These are phyloP conservation scores for Trapa incisa DNA, from an alignment of 345 rosid genomes.

Conservation along the genomic window DNA sequence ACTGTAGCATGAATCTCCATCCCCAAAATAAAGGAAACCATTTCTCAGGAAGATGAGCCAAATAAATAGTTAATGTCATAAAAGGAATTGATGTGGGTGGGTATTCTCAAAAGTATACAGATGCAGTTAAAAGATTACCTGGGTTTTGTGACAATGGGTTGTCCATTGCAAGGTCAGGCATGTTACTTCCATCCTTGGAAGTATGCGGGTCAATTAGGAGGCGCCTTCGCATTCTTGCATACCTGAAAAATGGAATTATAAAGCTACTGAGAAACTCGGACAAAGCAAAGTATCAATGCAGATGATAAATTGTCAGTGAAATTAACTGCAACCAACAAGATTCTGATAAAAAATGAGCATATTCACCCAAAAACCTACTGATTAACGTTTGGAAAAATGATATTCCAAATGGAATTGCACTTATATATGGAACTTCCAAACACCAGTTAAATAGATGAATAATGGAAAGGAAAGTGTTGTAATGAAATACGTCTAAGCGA, in stretches of 20 bases:
- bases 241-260: slow-evolving; percentile 26
- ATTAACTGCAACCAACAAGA: neutral
- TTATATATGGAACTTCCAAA: neutral
- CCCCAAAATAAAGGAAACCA: neutral
- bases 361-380: neutral
- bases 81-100: neutral
- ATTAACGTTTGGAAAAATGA: neutral
- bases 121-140: slow-evolving; percentile 31
- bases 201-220: slow-evolving; percentile 73
- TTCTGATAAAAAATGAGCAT: neutral
- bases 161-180: slow-evolving; percentile 64
- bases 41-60: neutral
- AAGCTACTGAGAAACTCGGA: neutral
- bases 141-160: slow-evolving; percentile 96
- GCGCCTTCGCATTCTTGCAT: slow-evolving; percentile 68
- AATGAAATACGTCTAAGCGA: neutral
- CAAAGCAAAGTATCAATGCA: neutral
- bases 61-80: neutral
- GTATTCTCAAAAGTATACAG: neutral
- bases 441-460: neutral
- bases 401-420: too few species aligned
- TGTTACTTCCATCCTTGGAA: slow-evolving; percentile 42
- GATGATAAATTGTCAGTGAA: neutral
- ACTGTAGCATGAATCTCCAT: neutral
- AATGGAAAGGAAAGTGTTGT: neutral